Evolutionary conservation across 2,329 filamentous ascomycete species (phyloP), one percentile per base, ranked within the genome.

Genomic region (Ceratocystis alfenasii): DNA sequence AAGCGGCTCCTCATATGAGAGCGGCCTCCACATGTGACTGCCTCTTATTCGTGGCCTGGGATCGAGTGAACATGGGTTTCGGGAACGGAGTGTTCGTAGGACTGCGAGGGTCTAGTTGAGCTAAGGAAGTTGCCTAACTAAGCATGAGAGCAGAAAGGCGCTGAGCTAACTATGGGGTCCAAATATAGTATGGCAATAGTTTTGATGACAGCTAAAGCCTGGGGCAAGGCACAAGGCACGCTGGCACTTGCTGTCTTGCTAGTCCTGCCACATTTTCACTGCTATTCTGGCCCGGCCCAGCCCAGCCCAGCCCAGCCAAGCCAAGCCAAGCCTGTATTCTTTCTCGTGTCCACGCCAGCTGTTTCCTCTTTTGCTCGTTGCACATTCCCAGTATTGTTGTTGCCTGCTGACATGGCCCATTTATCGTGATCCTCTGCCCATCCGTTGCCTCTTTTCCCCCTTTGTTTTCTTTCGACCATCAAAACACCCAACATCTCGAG

Each of bases 361-460:
- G 12, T 33, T 33, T 57, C 28, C 53, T 57, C 53, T 17, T 28
- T n/a, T 6, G 8, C 22, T 33, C 22, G 22, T 25, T 25, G 22
- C 22, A 25, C 22, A 25, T 25, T 25, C 22, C 22, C 53, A 17
- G 5, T 33, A 17, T 57, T 28, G 53, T 28, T 33, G 53, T 17
- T 57, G 53, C 53, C 53, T 57, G 28, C 30, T 57, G 53, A 41
- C 12, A n/a, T 57, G n/a, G 46, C 22, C 53, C 22, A 57, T 33
- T 5, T 57, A 33, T 33, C 53, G 53, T 57, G 53, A 17, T 30
- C 25, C 53, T 25, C 53, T 4, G 22, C 53, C 22, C 15, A 57
- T 33, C 53, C 22, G 15, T 17, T 33, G 4, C 30, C 53, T 17
- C 53, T 30, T 33, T 57, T 53, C 12, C n/a, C 30, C 22, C 25